Conservation (phyloP, 495 filamentous ascomycete species). For the Stereocaulon alpinum region DNA sequence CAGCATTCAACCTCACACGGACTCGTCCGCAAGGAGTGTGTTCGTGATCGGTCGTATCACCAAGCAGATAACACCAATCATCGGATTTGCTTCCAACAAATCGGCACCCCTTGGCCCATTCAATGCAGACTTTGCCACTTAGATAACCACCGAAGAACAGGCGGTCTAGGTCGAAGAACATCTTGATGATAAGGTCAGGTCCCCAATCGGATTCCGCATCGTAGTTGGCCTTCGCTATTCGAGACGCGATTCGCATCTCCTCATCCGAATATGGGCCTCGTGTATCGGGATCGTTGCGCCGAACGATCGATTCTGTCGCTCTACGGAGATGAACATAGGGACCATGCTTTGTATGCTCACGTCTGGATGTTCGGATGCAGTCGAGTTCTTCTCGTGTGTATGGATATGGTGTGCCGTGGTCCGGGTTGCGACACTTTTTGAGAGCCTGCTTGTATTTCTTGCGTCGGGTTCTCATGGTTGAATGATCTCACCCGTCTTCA, state of each 20-base stretch:
- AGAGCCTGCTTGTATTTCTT: too few species aligned
- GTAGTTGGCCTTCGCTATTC: background rate
- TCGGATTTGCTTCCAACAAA: background rate
- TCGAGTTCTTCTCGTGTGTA: background rate
- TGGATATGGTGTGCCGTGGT: background rate
- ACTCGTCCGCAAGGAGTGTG: background rate
- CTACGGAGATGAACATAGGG: background rate
- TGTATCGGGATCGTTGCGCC: background rate
- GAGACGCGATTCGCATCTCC: background rate
- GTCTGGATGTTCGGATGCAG: background rate
- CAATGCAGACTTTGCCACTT: background rate
- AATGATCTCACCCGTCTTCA: too few species aligned
- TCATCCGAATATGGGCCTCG: too few species aligned
- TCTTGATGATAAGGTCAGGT: background rate
- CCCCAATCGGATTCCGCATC: background rate
- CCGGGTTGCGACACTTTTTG: too few species aligned
- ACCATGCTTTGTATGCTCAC: background rate
- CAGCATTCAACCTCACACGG: background rate
- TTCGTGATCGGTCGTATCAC: too few species aligned
- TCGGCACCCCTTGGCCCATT: background rate
- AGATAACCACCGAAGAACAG: background rate
- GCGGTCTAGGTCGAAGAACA: background rate
- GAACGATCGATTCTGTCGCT: background rate
- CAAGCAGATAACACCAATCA: too few species aligned
- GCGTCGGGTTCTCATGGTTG: too few species aligned